Percentiles rank a stretch among this genome's conserved stretches.
Evolutionary conservation across 768 basidiomycete species (phyloP).

Genomic region (Lentinula raphanica): DNA sequence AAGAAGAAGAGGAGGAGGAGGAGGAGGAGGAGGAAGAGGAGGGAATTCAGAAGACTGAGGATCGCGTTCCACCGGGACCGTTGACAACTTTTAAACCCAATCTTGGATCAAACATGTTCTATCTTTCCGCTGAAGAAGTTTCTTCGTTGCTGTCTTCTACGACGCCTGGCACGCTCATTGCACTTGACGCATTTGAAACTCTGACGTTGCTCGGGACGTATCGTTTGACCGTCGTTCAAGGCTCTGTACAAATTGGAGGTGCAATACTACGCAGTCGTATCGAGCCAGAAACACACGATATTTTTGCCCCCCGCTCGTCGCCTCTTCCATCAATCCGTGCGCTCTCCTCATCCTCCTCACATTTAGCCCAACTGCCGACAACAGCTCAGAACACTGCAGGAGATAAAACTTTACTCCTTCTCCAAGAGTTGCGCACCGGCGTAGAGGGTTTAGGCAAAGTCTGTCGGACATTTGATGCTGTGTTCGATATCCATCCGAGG

Average conservation of each 20-base stretch:
- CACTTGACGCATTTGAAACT: constrained; percentile 43
- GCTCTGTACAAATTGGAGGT: constrained; percentile 56
- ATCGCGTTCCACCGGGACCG: neutral
- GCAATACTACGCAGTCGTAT: constrained; percentile 32
- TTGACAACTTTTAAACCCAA: constrained; percentile 50
- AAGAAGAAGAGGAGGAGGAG: no score
- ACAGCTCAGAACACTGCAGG: constrained; percentile 14
- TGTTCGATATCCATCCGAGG: constrained; percentile 46
- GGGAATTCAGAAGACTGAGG: constrained; percentile 4
- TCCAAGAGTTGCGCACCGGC: constrained; percentile 55
- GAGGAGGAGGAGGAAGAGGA: constrained; percentile 34
- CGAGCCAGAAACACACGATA: constrained; percentile 35
- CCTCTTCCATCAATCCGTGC: constrained; percentile 55
- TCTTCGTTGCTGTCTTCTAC: constrained; percentile 20
- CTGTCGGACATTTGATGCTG: constrained; percentile 55
- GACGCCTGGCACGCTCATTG: constrained; percentile 30
- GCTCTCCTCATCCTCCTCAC: constrained; percentile 8
- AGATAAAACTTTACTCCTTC: constrained; percentile 39
- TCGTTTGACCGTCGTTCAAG: constrained; percentile 55
- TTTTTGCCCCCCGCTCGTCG: constrained; percentile 79
- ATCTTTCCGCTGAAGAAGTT: constrained; percentile 35
- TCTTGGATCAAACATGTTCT: constrained; percentile 39
- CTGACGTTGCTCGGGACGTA: constrained; percentile 69
- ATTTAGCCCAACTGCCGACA: constrained; percentile 9
- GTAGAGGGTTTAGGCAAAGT: constrained; percentile 64